Evolutionary conservation across 106 monocot genomes (phyloP), one percentile per base, ranked within the genome.

Genomic region (Platanthera guangdongensis): DNA sequence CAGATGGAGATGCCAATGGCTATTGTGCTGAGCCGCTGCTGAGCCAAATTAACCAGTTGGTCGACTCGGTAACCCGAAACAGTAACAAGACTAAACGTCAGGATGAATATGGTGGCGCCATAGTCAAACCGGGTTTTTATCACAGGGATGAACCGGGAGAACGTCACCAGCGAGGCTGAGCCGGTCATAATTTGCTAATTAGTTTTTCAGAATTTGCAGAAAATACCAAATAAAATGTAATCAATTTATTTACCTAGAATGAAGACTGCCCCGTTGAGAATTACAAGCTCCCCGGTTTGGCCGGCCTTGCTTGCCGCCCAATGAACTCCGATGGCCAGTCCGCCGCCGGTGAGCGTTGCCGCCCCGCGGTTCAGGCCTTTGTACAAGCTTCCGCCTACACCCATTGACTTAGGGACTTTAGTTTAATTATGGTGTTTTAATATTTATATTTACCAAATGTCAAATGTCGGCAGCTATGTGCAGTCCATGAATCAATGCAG

Each of bases 301-400:
- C 85, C 88, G 12, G 92, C 77, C 75, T 74, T 78, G 52, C 74
- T 70, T 7, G 92, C 92, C 25, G 87, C 47, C 74, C 80, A 86
- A 47, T 92, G 88, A 16, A 89, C 50, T 18, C 92, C 86, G 16
- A 92, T 19, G 57, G 84, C 92, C 9, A 92, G 78, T n/a, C 76
- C 45, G 22, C 82, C 92, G 3, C 82, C 88, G 6, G 51, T 75
- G 21, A 75, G 51, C 9, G 88, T 92, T 4, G 92, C 92, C 0
- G 70, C 68, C 9, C 77, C 73, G 76, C 88, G 79, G 71, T 86
- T 92, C 65, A 92, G 75, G 50, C 88, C 88, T 81, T 92, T 92
- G 86, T 84, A 88, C 79, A 92, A 69, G 72, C 82, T 74, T 9
- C 77, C 92, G 18, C 92, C 92, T 92, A 51, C 59, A 74, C 22